phyloP scores from a whole-genome alignment of 169 alveolate species.

The Perkinsus marinus region DNA sequence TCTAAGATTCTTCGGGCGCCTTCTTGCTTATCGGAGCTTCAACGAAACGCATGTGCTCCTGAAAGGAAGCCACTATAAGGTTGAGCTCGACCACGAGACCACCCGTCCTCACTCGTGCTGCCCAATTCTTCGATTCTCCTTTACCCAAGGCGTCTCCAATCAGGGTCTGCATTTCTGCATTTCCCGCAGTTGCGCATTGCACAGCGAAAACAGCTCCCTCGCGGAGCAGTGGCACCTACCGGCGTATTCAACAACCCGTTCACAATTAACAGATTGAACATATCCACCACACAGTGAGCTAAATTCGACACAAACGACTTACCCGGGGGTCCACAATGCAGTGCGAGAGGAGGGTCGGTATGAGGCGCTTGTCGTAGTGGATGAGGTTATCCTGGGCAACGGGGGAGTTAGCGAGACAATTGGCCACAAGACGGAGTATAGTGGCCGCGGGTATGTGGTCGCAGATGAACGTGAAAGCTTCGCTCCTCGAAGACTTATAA shows the following conservation, averaged over 20 bases:
- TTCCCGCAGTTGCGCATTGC: neutral
- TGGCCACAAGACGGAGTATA: neutral
- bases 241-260: too few relatives aligned
- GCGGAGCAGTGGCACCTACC: neutral
- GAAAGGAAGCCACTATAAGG: neutral
- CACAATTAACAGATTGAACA: too few relatives aligned
- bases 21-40: neutral
- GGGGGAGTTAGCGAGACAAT: neutral
- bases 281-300: too few relatives aligned
- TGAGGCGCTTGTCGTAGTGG: neutral
- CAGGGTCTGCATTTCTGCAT: neutral
- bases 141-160: neutral
- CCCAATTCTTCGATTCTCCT: neutral
- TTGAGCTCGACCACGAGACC: neutral
- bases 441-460: neutral
- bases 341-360: neutral
- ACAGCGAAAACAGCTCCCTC: neutral
- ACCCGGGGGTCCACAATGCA: neutral
- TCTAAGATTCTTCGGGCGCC: neutral
- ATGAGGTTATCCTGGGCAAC: neutral
- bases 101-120: neutral
- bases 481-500: neutral
- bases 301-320: neutral
- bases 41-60: neutral
- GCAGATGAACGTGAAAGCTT: neutral